phyloP scores from a whole-genome alignment of 2,329 filamentous ascomycete species.

The Nemania abortiva region DNA sequence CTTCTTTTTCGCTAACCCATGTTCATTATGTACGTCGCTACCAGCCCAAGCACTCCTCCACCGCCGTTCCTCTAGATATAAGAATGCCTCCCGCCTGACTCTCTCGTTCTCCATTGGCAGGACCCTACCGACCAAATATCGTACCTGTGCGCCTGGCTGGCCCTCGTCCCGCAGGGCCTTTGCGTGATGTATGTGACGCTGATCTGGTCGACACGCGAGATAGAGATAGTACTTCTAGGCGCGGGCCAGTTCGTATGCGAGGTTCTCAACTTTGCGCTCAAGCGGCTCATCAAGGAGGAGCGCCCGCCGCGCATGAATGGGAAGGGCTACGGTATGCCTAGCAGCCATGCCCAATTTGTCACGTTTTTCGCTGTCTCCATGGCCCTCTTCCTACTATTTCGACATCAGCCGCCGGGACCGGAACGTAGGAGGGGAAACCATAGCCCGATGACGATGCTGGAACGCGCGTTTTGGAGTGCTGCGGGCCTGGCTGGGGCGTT shows the following conservation, averaged over 20 bases:
- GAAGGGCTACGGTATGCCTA: conserved; percentile 98
- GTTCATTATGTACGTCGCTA: conserved; percentile 84
- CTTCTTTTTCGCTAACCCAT: conserved; percentile 93
- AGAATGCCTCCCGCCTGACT: conserved; percentile 26
- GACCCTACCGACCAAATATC: conserved; percentile 88
- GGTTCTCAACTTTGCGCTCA: conserved; percentile 87
- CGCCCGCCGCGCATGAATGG: conserved; percentile 85
- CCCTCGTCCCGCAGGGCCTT: conserved; percentile 91
- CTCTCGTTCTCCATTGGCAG: conserved; percentile 59
- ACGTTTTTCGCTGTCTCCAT: conserved; percentile 90
- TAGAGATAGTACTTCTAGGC: conserved; percentile 91
- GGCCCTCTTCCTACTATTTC: conserved; percentile 83
- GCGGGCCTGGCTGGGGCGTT: conserved; percentile 72
- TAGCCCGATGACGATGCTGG: conserved; percentile 69
- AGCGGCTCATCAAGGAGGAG: conserved; percentile 92
- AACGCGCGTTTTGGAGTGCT: conserved; percentile 68
- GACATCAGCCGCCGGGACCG: conserved; percentile 72
- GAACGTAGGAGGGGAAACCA: conserved; percentile 55
- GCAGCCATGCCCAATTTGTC: conserved; percentile 93
- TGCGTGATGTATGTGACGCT: conserved; percentile 91
- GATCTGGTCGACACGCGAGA: conserved; percentile 90
- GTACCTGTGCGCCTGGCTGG: conserved; percentile 91
- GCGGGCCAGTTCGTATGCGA: conserved; percentile 92
- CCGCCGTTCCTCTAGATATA: not conserved
- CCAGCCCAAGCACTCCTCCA: not conserved